Conservation (phyloP, 2,329 filamentous ascomycete genomes). For the Blastomyces parvus region DNA sequence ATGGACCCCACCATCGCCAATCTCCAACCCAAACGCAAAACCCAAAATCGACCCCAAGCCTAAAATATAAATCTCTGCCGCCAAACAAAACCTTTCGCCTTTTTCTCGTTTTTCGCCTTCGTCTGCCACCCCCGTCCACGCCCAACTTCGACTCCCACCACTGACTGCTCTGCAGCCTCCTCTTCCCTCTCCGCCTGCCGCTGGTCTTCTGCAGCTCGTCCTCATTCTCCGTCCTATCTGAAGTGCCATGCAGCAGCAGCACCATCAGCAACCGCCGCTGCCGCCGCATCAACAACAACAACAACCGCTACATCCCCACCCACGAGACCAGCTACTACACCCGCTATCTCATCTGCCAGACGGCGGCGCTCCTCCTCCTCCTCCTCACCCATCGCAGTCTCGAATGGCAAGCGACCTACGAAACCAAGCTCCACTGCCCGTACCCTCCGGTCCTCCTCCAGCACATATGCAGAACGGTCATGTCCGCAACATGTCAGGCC, state of each 20-base stretch:
- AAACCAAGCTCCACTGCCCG: constrained; percentile 33
- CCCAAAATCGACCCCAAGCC: neutral
- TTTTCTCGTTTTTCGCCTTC: constrained; percentile 5
- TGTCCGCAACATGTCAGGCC: constrained; percentile 32
- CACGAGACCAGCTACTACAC: neutral
- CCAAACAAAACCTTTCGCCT: neutral
- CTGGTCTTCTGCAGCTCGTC: constrained; percentile 7
- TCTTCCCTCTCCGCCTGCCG: neutral
- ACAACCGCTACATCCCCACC: constrained; percentile 6
- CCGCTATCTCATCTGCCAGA: constrained; percentile 5
- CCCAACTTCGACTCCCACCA: neutral
- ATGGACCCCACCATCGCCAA: neutral
- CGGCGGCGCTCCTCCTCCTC: constrained; percentile 8
- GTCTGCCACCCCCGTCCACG: neutral
- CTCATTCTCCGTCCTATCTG: neutral
- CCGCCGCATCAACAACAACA: constrained; percentile 2
- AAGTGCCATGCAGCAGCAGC: constrained; percentile 9
- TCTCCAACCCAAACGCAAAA: neutral
- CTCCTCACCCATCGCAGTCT: constrained; percentile 18
- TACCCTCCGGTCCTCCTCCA: constrained; percentile 25
- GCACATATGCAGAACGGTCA: constrained; percentile 29
- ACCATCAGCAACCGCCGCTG: constrained; percentile 10
- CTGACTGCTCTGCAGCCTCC: neutral
- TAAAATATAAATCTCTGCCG: constrained; percentile 3
- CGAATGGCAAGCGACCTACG: constrained; percentile 31